Evolutionary conservation across 2,329 filamentous ascomycete genomes (phyloP), one percentile per base, ranked within the genome.

Genomic region (Venturia pyrina): DNA sequence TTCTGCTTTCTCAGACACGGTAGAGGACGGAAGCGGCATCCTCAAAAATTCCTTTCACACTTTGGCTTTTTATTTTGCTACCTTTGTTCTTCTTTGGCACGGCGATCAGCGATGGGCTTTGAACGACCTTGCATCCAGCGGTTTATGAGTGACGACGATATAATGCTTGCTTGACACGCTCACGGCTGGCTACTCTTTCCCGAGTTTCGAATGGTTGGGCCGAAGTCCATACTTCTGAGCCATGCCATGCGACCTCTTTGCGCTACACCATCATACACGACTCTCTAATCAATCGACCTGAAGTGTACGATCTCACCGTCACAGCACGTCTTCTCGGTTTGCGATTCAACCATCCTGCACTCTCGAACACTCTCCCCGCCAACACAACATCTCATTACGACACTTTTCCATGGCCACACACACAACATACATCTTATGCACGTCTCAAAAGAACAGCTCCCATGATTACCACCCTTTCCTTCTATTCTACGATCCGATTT

Each of bases 81-180:
- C 32, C n/a, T 59, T 37, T 59, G 37, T 37, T 59, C 53, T 59
- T 59, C 53, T 37, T 37, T 59, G 32, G 28, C 53, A 59, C 53
- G 53, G 53, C 53, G 53, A 59, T 59, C 53, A 59, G 53, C 53
- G 53, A 59, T 59, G 53, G 53, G 53, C 53, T 1, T 37, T 59
- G 28, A 59, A 59, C 32, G 53, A 59, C 53, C 53, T 59, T 59
- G 28, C 53, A 37, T 59, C 32, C 15, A 59, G 53, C 53, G 53
- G 32, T 37, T 56, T 37, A 59, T 37, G 53, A 59, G 53, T 59
- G 53, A 59, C 32, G 53, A 59, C 53, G 53, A 59, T 59, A 59
- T 59, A 59, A 59, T 59, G 28, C 53, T 59, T 59, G 53, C 53
- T 59, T 53, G 48, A 53, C 24, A 59, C 19, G 32, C 53, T 17